These are phyloP conservation scores for Ostreobium quekettii DNA, from an alignment of 139 green algal genomes.

Conservation along the genomic window DNA sequence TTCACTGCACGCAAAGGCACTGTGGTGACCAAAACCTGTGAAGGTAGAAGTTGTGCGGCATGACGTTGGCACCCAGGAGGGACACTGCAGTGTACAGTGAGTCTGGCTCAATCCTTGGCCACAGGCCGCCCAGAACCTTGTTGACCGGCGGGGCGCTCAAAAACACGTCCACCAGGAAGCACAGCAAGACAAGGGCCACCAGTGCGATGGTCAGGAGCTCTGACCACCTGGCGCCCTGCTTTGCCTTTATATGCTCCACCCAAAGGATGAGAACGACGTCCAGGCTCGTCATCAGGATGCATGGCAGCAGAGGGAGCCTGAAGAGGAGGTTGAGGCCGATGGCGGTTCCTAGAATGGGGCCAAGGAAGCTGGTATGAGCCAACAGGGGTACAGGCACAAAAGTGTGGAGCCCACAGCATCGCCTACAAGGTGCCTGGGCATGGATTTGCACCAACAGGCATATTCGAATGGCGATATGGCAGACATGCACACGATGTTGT, in stretches of 20 bases:
- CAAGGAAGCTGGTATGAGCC: too few relatives aligned
- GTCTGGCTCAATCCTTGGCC: conserved; percentile 29
- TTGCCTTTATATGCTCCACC: conserved; percentile 1
- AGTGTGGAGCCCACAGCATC: too few relatives aligned
- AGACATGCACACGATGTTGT: too few relatives aligned
- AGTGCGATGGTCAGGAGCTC: conserved; percentile 40
- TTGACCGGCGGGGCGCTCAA: conserved; percentile 30
- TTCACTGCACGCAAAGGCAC: too few relatives aligned
- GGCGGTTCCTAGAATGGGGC: conserved; percentile 29
- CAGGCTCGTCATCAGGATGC: conserved; percentile 40
- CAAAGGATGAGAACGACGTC: conserved; percentile 24
- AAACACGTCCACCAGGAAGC: conserved; percentile 48
- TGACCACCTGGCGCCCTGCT: conserved; percentile 23
- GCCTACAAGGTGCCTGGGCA: too few relatives aligned
- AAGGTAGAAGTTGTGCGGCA: conserved; percentile 58
- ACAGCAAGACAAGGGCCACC: conserved; percentile 40
- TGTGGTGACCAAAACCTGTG: conserved; percentile 21
- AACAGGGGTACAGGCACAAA: too few relatives aligned
- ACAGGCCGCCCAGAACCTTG: conserved; percentile 30
- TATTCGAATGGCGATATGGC: too few relatives aligned
- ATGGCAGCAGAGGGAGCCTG: conserved; percentile 37
- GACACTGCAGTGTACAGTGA: conserved; percentile 48
- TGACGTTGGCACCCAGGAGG: conserved; percentile 49
- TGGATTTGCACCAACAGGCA: too few relatives aligned
- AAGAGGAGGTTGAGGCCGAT: conserved; percentile 52